These are phyloP conservation scores for Penicillium ochrochloron DNA, from an alignment of 495 filamentous ascomycete genomes.

Conservation along the genomic window DNA sequence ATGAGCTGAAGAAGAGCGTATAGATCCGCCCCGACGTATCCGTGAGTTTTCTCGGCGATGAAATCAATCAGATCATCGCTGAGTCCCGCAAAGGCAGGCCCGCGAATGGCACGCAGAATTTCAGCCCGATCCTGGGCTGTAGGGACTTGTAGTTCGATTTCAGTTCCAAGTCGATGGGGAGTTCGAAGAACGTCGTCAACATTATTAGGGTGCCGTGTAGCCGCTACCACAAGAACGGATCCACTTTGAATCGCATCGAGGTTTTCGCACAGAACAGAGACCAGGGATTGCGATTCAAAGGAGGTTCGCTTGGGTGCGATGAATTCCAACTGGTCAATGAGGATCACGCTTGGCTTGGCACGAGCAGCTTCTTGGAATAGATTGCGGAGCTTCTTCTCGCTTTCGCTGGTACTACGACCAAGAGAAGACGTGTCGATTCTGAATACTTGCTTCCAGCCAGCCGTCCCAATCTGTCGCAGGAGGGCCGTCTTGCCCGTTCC, in stretches of 20 bases:
- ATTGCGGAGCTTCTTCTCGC: conserved; percentile 62
- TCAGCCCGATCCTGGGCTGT: conserved; percentile 70
- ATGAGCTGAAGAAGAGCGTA: conserved; percentile 53
- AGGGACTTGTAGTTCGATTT: conserved; percentile 83
- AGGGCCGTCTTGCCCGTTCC: conserved; percentile 83
- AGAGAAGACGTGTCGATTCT: conserved; percentile 62
- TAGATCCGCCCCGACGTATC: conserved; percentile 70
- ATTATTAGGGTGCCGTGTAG: conserved; percentile 71
- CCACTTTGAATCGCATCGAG: conserved; percentile 48
- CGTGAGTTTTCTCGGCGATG: conserved; percentile 65
- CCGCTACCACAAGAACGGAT: conserved; percentile 71
- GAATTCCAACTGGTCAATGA: conserved; percentile 81
- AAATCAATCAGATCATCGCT: conserved; percentile 44
- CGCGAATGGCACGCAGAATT: conserved; percentile 64
- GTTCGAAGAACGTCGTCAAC: conserved; percentile 75
- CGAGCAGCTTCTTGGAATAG: conserved; percentile 72
- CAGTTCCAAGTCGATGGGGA: conserved; percentile 65
- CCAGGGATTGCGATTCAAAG: conserved; percentile 43
- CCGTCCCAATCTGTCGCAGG: conserved; percentile 65
- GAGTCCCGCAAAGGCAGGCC: conserved; percentile 33
- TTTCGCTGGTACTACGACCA: conserved; percentile 43
- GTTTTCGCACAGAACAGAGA: conserved; percentile 46
- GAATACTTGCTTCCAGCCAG: conserved; percentile 70
- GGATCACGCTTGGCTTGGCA: conserved; percentile 77
- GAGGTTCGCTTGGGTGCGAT: conserved; percentile 66